Conservation (phyloP, 164 flowering plant species). For the Aristolochia fimbriata region DNA sequence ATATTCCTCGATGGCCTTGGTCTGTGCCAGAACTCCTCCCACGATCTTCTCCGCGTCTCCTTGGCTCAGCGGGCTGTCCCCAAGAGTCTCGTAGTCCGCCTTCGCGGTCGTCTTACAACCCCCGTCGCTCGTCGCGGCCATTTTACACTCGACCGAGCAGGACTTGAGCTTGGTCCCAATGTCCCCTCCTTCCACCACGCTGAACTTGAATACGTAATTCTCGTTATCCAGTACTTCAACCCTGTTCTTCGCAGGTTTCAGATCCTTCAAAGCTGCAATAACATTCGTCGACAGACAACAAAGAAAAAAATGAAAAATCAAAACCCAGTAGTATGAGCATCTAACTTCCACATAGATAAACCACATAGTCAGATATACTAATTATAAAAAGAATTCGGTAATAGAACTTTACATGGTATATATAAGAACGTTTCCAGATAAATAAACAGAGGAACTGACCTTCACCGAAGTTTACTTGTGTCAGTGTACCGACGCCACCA, state of each 20-base stretch:
- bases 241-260: constrained; percentile 2
- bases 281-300: neutral
- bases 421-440: too few relatives aligned
- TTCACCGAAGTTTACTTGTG: neutral
- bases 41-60: neutral
- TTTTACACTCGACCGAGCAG: neutral
- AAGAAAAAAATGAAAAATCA: too few relatives aligned
- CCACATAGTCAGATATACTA: too few relatives aligned
- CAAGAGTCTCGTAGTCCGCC: constrained; percentile 3
- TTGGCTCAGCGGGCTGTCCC: neutral
- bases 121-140: neutral
- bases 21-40: neutral
- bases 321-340: too few relatives aligned
- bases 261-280: neutral
- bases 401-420: too few relatives aligned
- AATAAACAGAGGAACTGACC: neutral
- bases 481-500: constrained; percentile 4
- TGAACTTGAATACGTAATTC: neutral
- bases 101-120: neutral
- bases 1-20: constrained; percentile 4
- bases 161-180: constrained; percentile 1
- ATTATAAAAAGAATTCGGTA: too few relatives aligned
- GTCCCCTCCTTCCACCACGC: constrained; percentile 1
- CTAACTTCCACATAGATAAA: too few relatives aligned
- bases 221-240: neutral